These are phyloP conservation scores for Tricholoma bakamatsutake DNA, from an alignment of 768 basidiomycete genomes.

Conservation along the genomic window DNA sequence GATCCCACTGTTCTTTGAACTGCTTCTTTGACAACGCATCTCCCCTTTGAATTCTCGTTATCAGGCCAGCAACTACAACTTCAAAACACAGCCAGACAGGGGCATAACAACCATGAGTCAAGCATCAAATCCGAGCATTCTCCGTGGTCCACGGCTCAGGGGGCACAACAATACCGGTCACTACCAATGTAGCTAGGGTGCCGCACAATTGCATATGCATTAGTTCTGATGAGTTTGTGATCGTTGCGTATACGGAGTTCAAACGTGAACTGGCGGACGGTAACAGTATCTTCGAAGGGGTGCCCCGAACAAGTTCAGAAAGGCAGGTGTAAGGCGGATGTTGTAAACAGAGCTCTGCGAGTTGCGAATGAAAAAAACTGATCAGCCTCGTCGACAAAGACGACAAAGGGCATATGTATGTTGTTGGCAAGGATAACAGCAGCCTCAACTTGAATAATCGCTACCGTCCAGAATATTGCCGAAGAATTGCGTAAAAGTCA, in stretches of 20 bases:
- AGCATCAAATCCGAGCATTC: slow-evolving; percentile 7
- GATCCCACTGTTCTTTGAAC: slow-evolving; percentile 29
- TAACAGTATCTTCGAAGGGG: slow-evolving; percentile 5
- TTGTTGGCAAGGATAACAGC: slow-evolving; percentile 11
- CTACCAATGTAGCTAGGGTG: slow-evolving; percentile 22
- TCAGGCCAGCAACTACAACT: neutral
- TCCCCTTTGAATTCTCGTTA: slow-evolving; percentile 21
- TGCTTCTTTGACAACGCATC: slow-evolving; percentile 23
- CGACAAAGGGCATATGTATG: neutral
- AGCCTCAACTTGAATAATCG: slow-evolving; percentile 17
- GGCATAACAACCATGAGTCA: neutral
- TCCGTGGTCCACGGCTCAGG: slow-evolving; percentile 24
- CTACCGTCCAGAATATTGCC: slow-evolving; percentile 11
- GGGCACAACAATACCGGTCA: slow-evolving; percentile 26
- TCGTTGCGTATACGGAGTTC: slow-evolving; percentile 17
- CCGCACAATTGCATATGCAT: slow-evolving; percentile 20
- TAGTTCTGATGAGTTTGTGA: slow-evolving; percentile 21
- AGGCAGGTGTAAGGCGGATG: slow-evolving; percentile 2
- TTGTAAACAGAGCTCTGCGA: neutral
- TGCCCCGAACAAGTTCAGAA: slow-evolving; percentile 3
- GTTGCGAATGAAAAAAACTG: slow-evolving; percentile 1
- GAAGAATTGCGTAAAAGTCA: too few relatives aligned
- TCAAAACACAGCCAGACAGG: neutral
- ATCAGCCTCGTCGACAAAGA: slow-evolving; percentile 1
- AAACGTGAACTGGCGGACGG: slow-evolving; percentile 20